These are phyloP conservation scores for Pilatotrama ljubarskyi DNA, from an alignment of 768 basidiomycete species.

Conservation along the genomic window DNA sequence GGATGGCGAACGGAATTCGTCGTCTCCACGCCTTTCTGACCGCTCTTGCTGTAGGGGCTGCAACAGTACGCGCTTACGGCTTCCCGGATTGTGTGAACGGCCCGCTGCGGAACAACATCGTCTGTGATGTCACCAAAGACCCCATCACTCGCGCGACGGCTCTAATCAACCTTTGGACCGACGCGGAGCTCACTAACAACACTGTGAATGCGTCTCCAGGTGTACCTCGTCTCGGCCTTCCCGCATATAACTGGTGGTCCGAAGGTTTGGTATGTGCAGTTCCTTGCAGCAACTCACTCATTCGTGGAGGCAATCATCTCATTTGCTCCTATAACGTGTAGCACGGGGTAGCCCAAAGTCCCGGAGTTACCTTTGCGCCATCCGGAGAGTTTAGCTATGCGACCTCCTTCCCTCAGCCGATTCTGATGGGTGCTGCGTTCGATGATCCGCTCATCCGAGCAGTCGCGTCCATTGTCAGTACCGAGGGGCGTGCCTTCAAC, in stretches of 20 bases:
- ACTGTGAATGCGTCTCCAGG: conserved; percentile 51
- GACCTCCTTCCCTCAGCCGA: conserved; percentile 60
- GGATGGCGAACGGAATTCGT: conserved; percentile 17
- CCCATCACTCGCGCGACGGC: conserved; percentile 50
- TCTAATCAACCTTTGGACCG: conserved; percentile 49
- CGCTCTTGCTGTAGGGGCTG: not conserved
- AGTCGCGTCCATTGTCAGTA: conserved; percentile 53
- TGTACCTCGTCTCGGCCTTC: conserved; percentile 55
- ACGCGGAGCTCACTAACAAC: conserved; percentile 51
- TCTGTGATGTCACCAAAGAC: conserved; percentile 49
- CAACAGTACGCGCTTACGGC: conserved; percentile 4
- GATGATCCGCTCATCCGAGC: conserved; percentile 52
- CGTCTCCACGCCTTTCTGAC: conserved; percentile 7
- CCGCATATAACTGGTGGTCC: conserved; percentile 61
- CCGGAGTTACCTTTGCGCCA: conserved; percentile 50
- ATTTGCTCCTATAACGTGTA: not conserved
- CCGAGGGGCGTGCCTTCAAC: conserved; percentile 59
- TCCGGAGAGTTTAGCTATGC: conserved; percentile 56
- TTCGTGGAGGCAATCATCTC: not conserved
- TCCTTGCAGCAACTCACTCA: not conserved
- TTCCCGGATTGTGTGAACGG: conserved; percentile 53
- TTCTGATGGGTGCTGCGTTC: conserved; percentile 55
- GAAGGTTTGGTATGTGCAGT: conserved; percentile 49
- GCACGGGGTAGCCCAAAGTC: conserved; percentile 58
- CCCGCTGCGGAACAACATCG: conserved; percentile 45